phyloP scores from a whole-genome alignment of 805 yeast genomes.

The Candida krabiensis region DNA sequence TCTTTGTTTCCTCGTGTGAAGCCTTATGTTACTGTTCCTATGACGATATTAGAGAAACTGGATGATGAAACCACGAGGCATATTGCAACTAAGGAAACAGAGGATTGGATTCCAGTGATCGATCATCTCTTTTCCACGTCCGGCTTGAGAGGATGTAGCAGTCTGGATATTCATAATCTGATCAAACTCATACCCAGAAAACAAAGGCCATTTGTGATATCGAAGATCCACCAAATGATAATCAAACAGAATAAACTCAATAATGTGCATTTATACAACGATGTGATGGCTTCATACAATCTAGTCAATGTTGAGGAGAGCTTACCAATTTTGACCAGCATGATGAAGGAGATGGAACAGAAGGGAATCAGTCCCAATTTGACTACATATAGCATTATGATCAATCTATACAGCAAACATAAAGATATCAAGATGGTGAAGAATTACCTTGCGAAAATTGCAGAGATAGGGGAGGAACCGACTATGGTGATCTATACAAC shows the following conservation, averaged over 20 bases:
- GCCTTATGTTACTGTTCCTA: conserved; percentile 36
- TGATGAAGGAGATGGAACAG: conserved; percentile 29
- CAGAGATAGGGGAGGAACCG: conserved; percentile 39
- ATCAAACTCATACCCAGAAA: conserved; percentile 41
- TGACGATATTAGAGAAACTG: conserved; percentile 34
- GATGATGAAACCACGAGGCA: conserved; percentile 39
- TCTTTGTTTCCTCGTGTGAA: conserved; percentile 27
- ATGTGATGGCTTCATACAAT: conserved; percentile 35
- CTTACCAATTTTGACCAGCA: conserved; percentile 32
- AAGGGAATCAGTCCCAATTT: conserved; percentile 33
- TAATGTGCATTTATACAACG: conserved; percentile 37
- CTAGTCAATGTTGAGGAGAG: conserved; percentile 19
- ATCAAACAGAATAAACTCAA: conserved; percentile 32
- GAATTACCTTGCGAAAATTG: conserved; percentile 38
- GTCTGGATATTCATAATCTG: conserved; percentile 37
- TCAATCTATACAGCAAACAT: conserved; percentile 46
- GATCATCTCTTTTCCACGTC: conserved; percentile 32
- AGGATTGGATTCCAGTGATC: conserved; percentile 50
- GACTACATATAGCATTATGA: conserved; percentile 43
- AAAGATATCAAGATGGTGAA: conserved; percentile 40
- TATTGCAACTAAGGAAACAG: conserved; percentile 38
- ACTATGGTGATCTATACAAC: conserved; percentile 50
- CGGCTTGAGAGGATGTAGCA: conserved; percentile 36
- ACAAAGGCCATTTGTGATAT: conserved; percentile 36
- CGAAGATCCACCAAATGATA: conserved; percentile 38